A percentile compares a stretch with the other conserved stretches of the same genome.
phyloP scores from a whole-genome alignment of 768 basidiomycete species.

The Pleurotus tuoliensis region DNA sequence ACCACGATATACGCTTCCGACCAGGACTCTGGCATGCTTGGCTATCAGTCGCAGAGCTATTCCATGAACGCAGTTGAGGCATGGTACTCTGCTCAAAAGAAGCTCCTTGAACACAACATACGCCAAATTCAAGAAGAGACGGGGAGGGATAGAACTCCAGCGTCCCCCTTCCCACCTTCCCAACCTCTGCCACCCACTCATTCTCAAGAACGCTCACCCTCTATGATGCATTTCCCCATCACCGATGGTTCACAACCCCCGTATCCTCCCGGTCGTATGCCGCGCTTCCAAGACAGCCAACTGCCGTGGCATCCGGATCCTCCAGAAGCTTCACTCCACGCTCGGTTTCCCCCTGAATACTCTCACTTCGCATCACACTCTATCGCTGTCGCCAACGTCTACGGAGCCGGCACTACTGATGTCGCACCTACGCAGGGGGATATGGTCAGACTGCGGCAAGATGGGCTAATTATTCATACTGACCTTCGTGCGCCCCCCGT shows the following conservation, averaged over 20 bases:
- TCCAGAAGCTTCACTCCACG: conserved; percentile 2
- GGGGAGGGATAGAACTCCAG: no score
- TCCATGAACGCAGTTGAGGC: neutral
- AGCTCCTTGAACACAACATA: neutral
- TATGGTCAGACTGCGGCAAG: neutral
- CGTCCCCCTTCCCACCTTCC: neutral
- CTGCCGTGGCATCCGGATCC: conserved; percentile 7
- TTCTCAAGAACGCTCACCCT: neutral
- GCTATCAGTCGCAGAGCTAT: neutral
- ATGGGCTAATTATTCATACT: neutral
- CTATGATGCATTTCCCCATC: conserved; percentile 1
- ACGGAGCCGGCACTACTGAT: neutral
- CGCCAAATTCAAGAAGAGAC: no score
- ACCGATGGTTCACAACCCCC: neutral
- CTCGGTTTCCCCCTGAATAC: neutral
- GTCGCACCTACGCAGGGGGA: neutral
- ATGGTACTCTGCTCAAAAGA: neutral
- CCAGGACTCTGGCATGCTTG: no score
- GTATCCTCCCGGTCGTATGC: conserved; percentile 1
- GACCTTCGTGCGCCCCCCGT: neutral
- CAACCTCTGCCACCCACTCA: neutral
- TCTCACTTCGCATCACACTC: neutral
- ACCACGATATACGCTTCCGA: no score
- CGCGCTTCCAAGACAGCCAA: neutral
- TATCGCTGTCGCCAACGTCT: neutral